Base-by-base conservation (phyloP, 768 basidiomycete genomes). In the Lactarius tabidus region DNA sequence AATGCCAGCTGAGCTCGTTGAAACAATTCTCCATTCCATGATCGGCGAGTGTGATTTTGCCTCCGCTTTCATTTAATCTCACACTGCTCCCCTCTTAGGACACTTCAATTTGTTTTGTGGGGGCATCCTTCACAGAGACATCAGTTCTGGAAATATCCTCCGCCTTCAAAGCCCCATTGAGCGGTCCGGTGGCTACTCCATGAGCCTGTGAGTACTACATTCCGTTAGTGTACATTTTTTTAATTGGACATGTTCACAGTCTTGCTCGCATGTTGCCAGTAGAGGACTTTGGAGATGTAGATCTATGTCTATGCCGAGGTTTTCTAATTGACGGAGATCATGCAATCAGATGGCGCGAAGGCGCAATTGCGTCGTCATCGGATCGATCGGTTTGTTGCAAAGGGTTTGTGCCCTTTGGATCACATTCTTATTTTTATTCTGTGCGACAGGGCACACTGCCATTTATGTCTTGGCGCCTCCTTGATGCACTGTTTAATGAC, bases 401-500 rank as follows among this genome's bases (percentile, higher is more conserved):
- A 15, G 6, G 2, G 2, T 2, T 0, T 9, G 9, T 35, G 23
- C 3, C 0, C 3, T 31, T 26, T 6, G 7, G 10, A 20, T 10
- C 17, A 6, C 18, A 12, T 29, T 6, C 28, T 6, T 6, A 26
- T 14, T 14, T 17, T 23, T 26, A 15, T 9, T 1, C 6, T 12
- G 10, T 29, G 5, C 31, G 2, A 15, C n/a, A 62, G 60, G 60
- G 53, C 5, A 55, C 60, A 6, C 14, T 54, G 0, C 53, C 38
- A 6, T 62, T 62, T 14, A 9, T 62, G 38, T 54, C 60, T 1
- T 0, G 17, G 2, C 39, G 31, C 4, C 28, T 62, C n/a, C 5
- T 41, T 10, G 0, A 0, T 1, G 38, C 38, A 29, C 33, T 29
- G 36, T 1, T 2, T 3, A 2, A 1, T 0, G 0, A 29, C 1